A percentile compares a stretch with the other conserved stretches of the same genome.
Conservation (phyloP, 768 basidiomycete species). For the Kwoniella sp. region DNA sequence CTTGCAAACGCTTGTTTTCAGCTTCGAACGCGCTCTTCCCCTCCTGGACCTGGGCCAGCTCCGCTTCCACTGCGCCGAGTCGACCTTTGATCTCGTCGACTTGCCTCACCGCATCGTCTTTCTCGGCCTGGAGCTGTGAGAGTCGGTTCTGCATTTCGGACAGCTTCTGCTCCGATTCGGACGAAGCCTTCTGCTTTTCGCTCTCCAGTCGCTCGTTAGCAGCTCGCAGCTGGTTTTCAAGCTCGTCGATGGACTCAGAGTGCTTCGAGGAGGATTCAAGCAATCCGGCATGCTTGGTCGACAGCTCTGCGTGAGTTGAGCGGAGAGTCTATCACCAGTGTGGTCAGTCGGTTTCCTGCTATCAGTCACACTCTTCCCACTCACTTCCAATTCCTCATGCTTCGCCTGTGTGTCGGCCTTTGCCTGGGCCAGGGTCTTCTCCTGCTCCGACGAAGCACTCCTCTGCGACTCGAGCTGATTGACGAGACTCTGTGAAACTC, state of each 20-base stretch:
- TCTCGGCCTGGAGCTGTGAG: too few relatives aligned
- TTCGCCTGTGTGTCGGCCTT: conserved; percentile 1
- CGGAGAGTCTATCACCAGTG: conserved; percentile 11
- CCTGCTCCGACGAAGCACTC: neutral
- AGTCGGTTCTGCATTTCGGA: conserved; percentile 1
- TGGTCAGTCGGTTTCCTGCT: too few relatives aligned
- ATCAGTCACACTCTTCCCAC: too few relatives aligned
- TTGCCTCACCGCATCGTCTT: conserved; percentile 1
- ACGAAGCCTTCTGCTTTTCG: neutral
- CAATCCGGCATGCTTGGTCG: conserved; percentile 11
- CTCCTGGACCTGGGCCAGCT: neutral
- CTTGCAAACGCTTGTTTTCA: conserved; percentile 6
- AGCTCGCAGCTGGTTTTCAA: conserved; percentile 13
- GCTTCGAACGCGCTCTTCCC: conserved; percentile 4
- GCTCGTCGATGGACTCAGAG: conserved; percentile 5
- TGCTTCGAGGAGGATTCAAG: conserved; percentile 9
- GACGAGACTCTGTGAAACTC: neutral
- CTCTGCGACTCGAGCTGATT: neutral
- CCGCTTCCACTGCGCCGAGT: conserved; percentile 9
- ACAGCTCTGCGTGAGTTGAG: conserved; percentile 17
- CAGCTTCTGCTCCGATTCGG: neutral
- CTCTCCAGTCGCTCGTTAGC: conserved; percentile 10
- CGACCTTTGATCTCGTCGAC: neutral
- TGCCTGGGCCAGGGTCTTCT: neutral
- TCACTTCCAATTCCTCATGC: conserved; percentile 7